Conservation (phyloP, 2,329 filamentous ascomycete genomes). For the Penicillium glabrum region DNA sequence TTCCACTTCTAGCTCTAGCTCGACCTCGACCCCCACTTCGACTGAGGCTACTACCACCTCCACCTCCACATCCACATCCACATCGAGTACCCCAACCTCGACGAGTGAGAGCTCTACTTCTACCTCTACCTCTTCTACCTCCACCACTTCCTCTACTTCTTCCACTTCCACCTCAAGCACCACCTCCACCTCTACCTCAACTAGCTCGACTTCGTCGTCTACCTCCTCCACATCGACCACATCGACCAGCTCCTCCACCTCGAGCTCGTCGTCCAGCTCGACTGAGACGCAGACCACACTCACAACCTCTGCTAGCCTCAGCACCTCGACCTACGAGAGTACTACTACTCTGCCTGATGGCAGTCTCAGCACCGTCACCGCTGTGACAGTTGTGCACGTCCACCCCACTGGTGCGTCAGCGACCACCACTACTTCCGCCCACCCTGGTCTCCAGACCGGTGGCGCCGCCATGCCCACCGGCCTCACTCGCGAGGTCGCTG, state of each 20-base stretch:
- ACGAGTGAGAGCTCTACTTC: not conserved
- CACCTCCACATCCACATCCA: not conserved
- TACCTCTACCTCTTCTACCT: conserved; percentile 4
- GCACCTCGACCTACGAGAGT: conserved; percentile 41
- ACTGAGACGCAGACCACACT: conserved; percentile 14
- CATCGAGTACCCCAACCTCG: not conserved
- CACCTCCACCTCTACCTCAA: conserved; percentile 1
- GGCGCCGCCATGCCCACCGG: conserved; percentile 29
- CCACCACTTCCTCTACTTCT: conserved; percentile 1
- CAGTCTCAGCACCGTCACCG: conserved; percentile 43
- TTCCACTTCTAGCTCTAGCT: conserved; percentile 21
- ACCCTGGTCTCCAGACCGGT: conserved; percentile 43
- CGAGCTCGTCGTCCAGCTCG: conserved; percentile 1
- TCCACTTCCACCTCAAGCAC: conserved; percentile 4
- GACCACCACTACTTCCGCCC: conserved; percentile 22
- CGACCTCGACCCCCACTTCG: not conserved
- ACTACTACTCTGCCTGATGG: conserved; percentile 46
- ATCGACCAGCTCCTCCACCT: conserved; percentile 1
- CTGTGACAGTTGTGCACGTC: conserved; percentile 46
- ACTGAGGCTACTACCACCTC: conserved; percentile 4
- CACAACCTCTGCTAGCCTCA: conserved; percentile 26
- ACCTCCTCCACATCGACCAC: conserved; percentile 2
- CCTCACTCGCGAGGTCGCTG: conserved; percentile 35
- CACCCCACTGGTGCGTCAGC: conserved; percentile 19
- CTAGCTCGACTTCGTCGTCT: not conserved